Conservation (phyloP, 148 eudicot genomes). For the Rhododendron henanense region DNA sequence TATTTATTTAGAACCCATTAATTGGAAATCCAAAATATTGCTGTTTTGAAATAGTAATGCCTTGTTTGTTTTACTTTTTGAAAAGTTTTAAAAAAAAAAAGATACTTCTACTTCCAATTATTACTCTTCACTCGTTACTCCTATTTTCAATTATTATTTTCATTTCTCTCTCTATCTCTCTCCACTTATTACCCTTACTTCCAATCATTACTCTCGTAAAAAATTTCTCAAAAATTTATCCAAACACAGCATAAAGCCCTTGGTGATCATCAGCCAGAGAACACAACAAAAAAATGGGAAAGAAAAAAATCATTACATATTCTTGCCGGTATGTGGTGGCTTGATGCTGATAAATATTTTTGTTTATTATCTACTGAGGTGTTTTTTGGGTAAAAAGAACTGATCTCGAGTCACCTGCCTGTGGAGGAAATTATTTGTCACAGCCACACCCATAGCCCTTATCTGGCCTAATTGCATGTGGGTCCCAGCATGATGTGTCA, state of each 20-base stretch:
- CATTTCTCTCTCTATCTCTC: too few relatives aligned
- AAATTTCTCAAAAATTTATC: too few relatives aligned
- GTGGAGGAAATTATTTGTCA: slow-evolving; percentile 13
- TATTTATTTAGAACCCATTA: not conserved
- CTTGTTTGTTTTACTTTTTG: too few relatives aligned
- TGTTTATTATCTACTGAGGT: slow-evolving; percentile 7
- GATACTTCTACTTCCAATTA: too few relatives aligned
- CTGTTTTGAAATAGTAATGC: not conserved
- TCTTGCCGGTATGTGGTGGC: slow-evolving; percentile 14
- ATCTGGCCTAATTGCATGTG: slow-evolving; percentile 3
- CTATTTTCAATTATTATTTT: too few relatives aligned
- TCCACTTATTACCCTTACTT: too few relatives aligned
- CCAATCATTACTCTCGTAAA: too few relatives aligned
- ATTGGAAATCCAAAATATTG: not conserved
- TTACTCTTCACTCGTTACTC: too few relatives aligned
- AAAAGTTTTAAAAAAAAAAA: too few relatives aligned
- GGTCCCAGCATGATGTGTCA: slow-evolving; percentile 18
- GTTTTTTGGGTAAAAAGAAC: not conserved
- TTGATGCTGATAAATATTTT: slow-evolving; percentile 25
- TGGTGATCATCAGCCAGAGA: too few relatives aligned
- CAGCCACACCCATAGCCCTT: slow-evolving; percentile 18
- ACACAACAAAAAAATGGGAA: slow-evolving; percentile 13
- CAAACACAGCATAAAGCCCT: too few relatives aligned
- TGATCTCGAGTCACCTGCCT: slow-evolving; percentile 7
- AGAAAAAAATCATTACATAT: slow-evolving; percentile 1